Percentiles rank a stretch among this genome's conserved stretches.
phyloP scores from a whole-genome alignment of 352 stramenopile genomes.

The Globisporangium orthogonon region DNA sequence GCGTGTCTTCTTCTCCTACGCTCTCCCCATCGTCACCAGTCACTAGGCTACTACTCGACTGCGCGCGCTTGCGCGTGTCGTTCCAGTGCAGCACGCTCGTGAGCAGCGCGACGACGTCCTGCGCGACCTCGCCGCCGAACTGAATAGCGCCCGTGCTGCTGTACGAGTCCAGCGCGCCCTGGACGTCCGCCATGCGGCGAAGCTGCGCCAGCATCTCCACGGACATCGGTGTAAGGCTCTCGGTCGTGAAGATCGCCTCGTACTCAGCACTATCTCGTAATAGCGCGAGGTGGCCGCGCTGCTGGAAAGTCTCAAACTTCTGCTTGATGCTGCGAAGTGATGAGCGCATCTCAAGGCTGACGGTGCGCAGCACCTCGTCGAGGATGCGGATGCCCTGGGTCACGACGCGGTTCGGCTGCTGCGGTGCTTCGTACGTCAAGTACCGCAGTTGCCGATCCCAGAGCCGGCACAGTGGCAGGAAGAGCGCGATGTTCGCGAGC shows the following conservation, averaged over 20 bases:
- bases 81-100: conserved; percentile 69
- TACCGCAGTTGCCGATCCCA: conserved; percentile 82
- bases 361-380: conserved; percentile 75
- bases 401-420: conserved; percentile 73
- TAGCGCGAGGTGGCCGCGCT: conserved; percentile 61
- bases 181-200: conserved; percentile 71
- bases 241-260: conserved; percentile 47
- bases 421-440: conserved; percentile 62
- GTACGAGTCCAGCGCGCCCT: conserved; percentile 67
- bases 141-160: conserved; percentile 52
- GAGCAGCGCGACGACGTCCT: conserved; percentile 70
- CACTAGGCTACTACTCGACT: conserved; percentile 12
- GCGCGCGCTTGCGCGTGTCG: conserved; percentile 37
- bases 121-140: conserved; percentile 72
- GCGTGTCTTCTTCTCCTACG: not conserved
- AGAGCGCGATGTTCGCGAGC: conserved; percentile 72
- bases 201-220: conserved; percentile 51
- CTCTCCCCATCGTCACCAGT: conserved; percentile 1
- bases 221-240: conserved; percentile 40
- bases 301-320: conserved; percentile 27
- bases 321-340: conserved; percentile 48
- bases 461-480: conserved; percentile 61
- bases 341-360: conserved; percentile 55
- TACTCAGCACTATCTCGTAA: conserved; percentile 66
- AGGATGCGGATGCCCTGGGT: conserved; percentile 74